phyloP scores from a whole-genome alignment of 2,329 filamentous ascomycete species.

The Coniella vitis region DNA sequence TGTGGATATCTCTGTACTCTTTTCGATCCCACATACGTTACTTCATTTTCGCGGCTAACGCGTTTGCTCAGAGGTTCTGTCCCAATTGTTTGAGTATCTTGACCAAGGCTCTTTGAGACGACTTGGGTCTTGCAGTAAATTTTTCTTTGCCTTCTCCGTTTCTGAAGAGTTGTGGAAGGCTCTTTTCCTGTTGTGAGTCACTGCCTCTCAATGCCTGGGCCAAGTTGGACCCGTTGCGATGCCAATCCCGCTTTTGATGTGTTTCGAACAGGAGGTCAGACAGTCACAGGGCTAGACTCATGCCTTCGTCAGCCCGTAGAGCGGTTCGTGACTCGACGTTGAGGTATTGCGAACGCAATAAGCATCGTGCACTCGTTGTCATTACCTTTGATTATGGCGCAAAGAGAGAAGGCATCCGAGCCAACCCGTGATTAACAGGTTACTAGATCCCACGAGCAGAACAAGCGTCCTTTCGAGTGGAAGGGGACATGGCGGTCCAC shows the following conservation, averaged over 20 bases:
- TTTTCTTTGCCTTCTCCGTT: constrained; percentile 76
- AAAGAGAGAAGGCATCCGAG: no score
- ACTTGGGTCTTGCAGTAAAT: constrained; percentile 74
- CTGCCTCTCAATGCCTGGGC: neutral
- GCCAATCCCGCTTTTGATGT: neutral
- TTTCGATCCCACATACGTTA: neutral
- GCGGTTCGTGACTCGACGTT: no score
- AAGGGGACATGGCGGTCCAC: constrained; percentile 80
- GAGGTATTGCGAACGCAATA: no score
- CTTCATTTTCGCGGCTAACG: neutral
- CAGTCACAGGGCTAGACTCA: no score
- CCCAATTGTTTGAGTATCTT: constrained; percentile 68
- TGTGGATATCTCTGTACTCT: neutral
- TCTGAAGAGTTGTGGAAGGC: constrained; percentile 86
- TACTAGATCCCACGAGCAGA: constrained; percentile 25
- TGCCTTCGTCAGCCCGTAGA: no score
- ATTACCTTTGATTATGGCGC: neutral
- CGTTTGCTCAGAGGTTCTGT: constrained; percentile 54
- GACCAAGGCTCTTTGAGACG: constrained; percentile 54
- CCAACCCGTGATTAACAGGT: constrained; percentile 8
- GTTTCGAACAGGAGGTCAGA: no score
- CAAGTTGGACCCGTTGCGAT: neutral
- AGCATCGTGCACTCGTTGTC: neutral
- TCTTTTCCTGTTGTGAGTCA: constrained; percentile 74
- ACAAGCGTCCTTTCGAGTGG: constrained; percentile 53